Base-by-base conservation (phyloP, 345 rosid genomes). In the Balakata baccata region DNA sequence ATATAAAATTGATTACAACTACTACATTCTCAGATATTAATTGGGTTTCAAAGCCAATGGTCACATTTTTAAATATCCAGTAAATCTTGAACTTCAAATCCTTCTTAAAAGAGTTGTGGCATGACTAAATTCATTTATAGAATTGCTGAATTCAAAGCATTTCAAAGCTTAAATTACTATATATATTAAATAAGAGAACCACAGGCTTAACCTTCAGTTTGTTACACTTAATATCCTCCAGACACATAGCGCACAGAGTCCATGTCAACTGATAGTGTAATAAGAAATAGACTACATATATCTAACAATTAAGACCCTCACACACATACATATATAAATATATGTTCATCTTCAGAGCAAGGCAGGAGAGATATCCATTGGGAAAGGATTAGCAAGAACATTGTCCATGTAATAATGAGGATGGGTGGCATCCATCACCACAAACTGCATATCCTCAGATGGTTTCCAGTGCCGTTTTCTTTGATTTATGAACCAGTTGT, bases 381-480 rank as follows among this genome's bases (percentile, higher is more conserved):
- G 89, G 68, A 81, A 91, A 47, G 95, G 89, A 81, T 89, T 90
- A 8, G 89, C 97, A 80, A 89, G 17, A 25, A 86, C 85, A 74
- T 87, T 90, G 70, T 96, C 97, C 89, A 88, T 75, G 78, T 83
- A 91, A 75, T 88, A 90, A 68, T 89, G 95, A n/a, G 92, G 92
- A 73, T 87, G 90, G 0, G 90, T 68, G 4, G 90, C 90, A 72
- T 93, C 98, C 95, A 93, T 91, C 70, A 90, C 95, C 70, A 91
- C 92, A 58, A 90, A 87, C 78, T 91, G 97, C 98, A 93, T 91
- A 54, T 96, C 98, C 77, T 96, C 99, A 0, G 95, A 84, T 0
- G 99, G 99, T 79, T 91, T 96, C 99, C 99, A 96, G 79, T 93
- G 99, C n/a, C 99, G 80, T 77, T 93, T 96, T 84, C 98, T 90